Percentiles rank a stretch among this genome's conserved stretches.
These are phyloP conservation scores for Globisporangium ultimum DNA, from an alignment of 352 stramenopile genomes.

Conservation along the genomic window DNA sequence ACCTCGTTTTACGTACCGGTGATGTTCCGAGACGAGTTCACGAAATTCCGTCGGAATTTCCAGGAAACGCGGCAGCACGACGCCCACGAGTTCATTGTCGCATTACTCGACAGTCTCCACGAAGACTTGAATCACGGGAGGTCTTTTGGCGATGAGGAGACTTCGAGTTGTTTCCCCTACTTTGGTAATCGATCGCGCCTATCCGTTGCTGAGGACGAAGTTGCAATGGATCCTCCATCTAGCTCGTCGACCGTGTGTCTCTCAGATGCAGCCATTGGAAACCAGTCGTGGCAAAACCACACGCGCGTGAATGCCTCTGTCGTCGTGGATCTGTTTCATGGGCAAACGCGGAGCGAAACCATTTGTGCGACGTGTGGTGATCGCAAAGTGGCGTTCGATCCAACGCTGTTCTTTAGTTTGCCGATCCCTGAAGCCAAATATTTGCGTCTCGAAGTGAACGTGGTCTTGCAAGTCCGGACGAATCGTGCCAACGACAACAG, in stretches of 20 bases:
- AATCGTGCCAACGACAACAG: background rate
- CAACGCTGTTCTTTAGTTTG: constrained; percentile 94
- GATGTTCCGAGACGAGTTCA: constrained; percentile 71
- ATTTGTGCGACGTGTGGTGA: constrained; percentile 91
- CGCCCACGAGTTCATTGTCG: constrained; percentile 93
- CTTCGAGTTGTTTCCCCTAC: constrained; percentile 23
- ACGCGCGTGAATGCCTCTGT: constrained; percentile 92
- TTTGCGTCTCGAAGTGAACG: constrained; percentile 58
- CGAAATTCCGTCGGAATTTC: constrained; percentile 53
- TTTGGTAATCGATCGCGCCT: background rate
- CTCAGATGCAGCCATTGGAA: constrained; percentile 77
- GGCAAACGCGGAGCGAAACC: constrained; percentile 94
- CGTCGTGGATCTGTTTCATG: constrained; percentile 95
- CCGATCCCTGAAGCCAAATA: constrained; percentile 88
- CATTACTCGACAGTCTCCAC: constrained; percentile 97
- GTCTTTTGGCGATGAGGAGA: constrained; percentile 1
- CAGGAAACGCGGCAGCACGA: constrained; percentile 93
- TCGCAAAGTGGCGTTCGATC: constrained; percentile 96
- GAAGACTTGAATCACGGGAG: constrained; percentile 93
- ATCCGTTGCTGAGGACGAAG: background rate
- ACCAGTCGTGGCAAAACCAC: constrained; percentile 92
- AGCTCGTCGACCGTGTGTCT: background rate
- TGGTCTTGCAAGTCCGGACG: constrained; percentile 58
- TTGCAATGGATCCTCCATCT: background rate
- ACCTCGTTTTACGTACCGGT: constrained; percentile 43